phyloP scores from a whole-genome alignment of 1,284 basidiomycete genomes.

The Apiotrichum akiyoshidainum region DNA sequence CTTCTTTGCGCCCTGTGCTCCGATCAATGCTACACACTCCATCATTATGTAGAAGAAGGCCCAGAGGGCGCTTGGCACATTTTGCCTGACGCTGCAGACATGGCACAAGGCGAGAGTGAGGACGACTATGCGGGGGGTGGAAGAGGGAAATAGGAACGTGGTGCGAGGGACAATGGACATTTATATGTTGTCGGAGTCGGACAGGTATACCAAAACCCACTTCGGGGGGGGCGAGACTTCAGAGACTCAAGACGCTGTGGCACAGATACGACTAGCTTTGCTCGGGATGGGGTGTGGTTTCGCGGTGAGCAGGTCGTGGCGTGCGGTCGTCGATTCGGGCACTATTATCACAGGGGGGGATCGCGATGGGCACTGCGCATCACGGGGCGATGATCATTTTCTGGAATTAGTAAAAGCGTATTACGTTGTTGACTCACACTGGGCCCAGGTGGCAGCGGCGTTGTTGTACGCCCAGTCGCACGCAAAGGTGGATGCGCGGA shows the following conservation, averaged over 20 bases:
- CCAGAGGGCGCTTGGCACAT: conserved; percentile 5
- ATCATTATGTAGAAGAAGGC: not conserved
- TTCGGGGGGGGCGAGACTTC: not conserved
- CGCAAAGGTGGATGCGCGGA: conserved; percentile 65
- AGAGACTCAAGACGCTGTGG: not conserved
- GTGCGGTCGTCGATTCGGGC: not conserved
- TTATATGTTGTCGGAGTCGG: not conserved
- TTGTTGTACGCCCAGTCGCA: conserved; percentile 54
- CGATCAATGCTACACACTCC: not conserved
- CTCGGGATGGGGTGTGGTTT: not conserved
- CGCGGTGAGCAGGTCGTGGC: not conserved
- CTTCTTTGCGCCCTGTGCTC: too few relatives aligned
- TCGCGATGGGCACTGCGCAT: not conserved
- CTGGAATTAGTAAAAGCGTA: not conserved
- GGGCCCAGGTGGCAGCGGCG: conserved; percentile 22
- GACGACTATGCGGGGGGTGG: conserved; percentile 2
- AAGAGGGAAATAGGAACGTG: not conserved
- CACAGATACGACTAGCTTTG: not conserved
- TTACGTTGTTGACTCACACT: not conserved
- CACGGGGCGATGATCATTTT: not conserved
- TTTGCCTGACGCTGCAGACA: not conserved
- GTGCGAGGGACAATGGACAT: not conserved
- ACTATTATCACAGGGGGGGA: not conserved
- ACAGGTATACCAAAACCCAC: conserved; percentile 12
- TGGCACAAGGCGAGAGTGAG: not conserved